Evolutionary conservation across 306 rosid species (phyloP).

Genomic region (Echinosophora koreensis): DNA sequence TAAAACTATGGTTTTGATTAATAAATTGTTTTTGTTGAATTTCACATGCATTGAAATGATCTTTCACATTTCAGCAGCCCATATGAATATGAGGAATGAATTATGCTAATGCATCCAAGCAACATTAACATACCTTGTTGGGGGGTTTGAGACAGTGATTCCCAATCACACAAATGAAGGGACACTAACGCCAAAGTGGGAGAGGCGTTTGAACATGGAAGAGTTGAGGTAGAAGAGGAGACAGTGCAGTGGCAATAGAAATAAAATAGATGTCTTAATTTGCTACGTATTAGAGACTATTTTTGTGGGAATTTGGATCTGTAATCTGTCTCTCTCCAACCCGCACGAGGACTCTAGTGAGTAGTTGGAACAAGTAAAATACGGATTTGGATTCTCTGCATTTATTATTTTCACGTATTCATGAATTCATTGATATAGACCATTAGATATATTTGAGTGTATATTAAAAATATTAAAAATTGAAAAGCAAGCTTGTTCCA

Average conservation of each 20-base stretch:
- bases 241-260: not conserved
- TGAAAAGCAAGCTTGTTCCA: too few species aligned
- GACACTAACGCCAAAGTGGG: not conserved
- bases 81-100: not conserved
- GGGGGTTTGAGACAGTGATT: conserved; percentile 14
- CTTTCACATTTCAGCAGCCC: not conserved
- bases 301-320: conserved; percentile 45
- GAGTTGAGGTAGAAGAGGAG: not conserved
- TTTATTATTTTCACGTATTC: too few species aligned
- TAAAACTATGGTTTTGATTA: not conserved
- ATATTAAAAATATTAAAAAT: too few species aligned
- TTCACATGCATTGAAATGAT: too few species aligned
- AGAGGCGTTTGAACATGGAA: not conserved
- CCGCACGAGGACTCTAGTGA: not conserved
- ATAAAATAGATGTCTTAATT: conserved; percentile 24
- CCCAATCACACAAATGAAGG: not conserved
- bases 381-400: too few species aligned
- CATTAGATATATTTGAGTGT: too few species aligned
- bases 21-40: not conserved
- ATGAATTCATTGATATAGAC: too few species aligned
- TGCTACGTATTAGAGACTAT: not conserved
- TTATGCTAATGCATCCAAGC: not conserved
- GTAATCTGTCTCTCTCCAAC: not conserved
- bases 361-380: too few species aligned
- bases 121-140: conserved; percentile 30